phyloP scores from a whole-genome alignment of 805 yeast species.

The Maudiozyma turicensis region DNA sequence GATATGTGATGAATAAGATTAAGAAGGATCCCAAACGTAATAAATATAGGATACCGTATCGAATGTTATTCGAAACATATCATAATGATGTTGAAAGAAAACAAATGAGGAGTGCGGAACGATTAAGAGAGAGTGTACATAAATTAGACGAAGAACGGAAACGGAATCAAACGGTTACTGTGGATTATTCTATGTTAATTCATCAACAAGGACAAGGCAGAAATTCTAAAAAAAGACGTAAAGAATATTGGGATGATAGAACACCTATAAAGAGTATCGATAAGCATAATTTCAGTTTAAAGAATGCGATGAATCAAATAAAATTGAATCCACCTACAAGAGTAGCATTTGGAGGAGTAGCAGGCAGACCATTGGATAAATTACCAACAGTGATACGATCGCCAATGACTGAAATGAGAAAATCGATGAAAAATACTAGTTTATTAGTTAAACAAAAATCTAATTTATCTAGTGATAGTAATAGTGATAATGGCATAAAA shows the following conservation, averaged over 20 bases:
- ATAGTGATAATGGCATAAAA: background rate
- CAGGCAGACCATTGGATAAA: slow-evolving; percentile 7
- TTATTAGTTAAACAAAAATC: background rate
- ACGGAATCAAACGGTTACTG: slow-evolving; percentile 23
- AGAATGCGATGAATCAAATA: slow-evolving; percentile 8
- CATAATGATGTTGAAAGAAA: slow-evolving; percentile 27
- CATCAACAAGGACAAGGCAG: slow-evolving; percentile 4
- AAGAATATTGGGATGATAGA: slow-evolving; percentile 3
- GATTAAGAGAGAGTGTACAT: slow-evolving; percentile 26
- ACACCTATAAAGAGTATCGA: slow-evolving; percentile 1
- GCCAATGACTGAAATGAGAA: background rate
- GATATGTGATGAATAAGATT: slow-evolving; percentile 9
- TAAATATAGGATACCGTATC: slow-evolving; percentile 29
- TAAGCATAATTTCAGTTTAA: slow-evolving; percentile 7
- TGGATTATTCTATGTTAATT: slow-evolving; percentile 8
- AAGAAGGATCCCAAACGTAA: slow-evolving; percentile 15
- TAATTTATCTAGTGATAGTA: background rate
- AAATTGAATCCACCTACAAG: slow-evolving; percentile 4
- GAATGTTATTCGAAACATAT: slow-evolving; percentile 28
- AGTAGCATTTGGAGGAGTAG: slow-evolving; percentile 28
- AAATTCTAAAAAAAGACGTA: slow-evolving; percentile 1
- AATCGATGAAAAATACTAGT: background rate
- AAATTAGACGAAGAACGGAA: slow-evolving; percentile 25
- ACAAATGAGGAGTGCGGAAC: slow-evolving; percentile 29
- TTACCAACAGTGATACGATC: background rate